Percentiles rank a stretch among this genome's conserved stretches.
phyloP scores from a whole-genome alignment of 2,329 filamentous ascomycete genomes.

The Cytospora schulzeri region DNA sequence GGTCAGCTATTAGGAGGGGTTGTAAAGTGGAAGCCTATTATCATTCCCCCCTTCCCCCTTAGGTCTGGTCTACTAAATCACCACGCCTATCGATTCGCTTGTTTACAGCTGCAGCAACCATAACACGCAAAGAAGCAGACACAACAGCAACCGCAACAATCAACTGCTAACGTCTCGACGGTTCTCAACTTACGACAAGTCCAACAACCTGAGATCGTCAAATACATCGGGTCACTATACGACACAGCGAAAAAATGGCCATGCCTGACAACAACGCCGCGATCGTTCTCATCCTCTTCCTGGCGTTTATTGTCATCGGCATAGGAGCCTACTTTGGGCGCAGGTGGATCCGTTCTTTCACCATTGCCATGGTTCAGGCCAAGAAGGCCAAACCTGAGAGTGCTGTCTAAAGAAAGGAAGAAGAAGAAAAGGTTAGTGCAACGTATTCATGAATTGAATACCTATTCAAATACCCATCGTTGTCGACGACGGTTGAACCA shows the following conservation, averaged over 20 bases:
- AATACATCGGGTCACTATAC: not conserved
- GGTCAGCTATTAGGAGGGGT: no score
- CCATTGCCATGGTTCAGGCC: constrained; percentile 29
- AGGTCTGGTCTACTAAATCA: not conserved
- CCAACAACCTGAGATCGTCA: not conserved
- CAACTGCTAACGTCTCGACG: not conserved
- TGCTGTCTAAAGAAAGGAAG: constrained; percentile 6
- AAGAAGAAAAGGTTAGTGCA: not conserved
- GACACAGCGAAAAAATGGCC: not conserved
- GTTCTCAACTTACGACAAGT: not conserved
- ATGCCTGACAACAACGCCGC: constrained; percentile 31
- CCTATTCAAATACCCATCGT: no score
- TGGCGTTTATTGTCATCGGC: constrained; percentile 31
- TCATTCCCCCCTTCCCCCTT: not conserved
- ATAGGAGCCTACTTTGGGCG: constrained; percentile 32
- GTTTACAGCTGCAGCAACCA: not conserved
- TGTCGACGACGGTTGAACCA: not conserved
- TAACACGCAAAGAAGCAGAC: not conserved
- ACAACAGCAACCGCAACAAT: not conserved
- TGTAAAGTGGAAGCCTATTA: no score
- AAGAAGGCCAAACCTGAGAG: constrained; percentile 28
- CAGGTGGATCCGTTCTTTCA: constrained; percentile 32
- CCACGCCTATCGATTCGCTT: not conserved
- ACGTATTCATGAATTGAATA: no score
- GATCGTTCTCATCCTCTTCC: constrained; percentile 36